These are phyloP conservation scores for Zhuliangozyma parablackwelliae DNA, from an alignment of 1,139 yeast species.

Conservation along the genomic window DNA sequence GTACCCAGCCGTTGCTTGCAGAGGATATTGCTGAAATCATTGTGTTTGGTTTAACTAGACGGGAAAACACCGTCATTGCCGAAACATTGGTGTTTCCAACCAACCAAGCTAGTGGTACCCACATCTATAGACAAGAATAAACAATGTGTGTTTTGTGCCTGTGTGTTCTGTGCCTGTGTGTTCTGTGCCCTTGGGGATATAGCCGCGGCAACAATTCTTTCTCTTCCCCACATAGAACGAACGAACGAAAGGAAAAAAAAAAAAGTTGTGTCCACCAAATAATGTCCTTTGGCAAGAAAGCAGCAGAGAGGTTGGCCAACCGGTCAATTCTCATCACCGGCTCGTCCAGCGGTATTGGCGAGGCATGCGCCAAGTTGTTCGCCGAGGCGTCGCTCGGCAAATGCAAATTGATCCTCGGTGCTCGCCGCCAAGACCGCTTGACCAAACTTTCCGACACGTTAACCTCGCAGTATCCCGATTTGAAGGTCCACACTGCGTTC, in stretches of 20 bases:
- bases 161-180: too few relatives aligned
- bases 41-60: conserved; percentile 67
- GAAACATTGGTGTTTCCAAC: conserved; percentile 73
- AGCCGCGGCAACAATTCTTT: too few relatives aligned
- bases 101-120: conserved; percentile 73
- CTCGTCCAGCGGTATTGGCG: conserved; percentile 53
- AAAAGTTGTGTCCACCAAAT: conserved; percentile 35
- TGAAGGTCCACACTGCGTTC: conserved; percentile 44
- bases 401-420: conserved; percentile 61
- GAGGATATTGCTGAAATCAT: conserved; percentile 81
- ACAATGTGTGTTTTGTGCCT: not conserved
- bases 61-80: conserved; percentile 72
- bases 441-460: conserved; percentile 44
- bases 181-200: too few relatives aligned
- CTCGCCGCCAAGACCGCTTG: conserved; percentile 61
- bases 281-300: conserved; percentile 42
- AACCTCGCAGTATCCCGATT: conserved; percentile 39
- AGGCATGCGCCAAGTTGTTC: conserved; percentile 71
- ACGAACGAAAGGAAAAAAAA: conserved; percentile 11
- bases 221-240: too few relatives aligned
- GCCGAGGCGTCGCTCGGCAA: conserved; percentile 66
- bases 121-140: conserved; percentile 28
- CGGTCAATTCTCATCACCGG: conserved; percentile 34
- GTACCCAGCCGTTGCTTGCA: conserved; percentile 69
- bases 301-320: conserved; percentile 43